A percentile compares a stretch with the other conserved stretches of the same genome.
Evolutionary conservation across 1,139 yeast genomes (phyloP).

Genomic region (Hyphopichia buzzinii): DNA sequence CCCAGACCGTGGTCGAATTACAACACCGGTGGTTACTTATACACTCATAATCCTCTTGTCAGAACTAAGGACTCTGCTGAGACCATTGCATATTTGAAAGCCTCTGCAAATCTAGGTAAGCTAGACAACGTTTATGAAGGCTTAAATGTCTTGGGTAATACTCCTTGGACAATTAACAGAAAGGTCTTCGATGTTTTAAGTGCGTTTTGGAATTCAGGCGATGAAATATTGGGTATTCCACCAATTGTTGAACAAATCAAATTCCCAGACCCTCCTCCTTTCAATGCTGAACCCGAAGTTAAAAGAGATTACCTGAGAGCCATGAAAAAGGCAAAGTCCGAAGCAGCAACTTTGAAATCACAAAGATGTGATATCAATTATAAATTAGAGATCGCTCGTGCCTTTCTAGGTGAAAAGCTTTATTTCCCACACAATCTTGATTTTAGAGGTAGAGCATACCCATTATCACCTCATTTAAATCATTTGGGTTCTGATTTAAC

Average conservation of each 20-base stretch:
- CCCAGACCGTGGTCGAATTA: conserved; percentile 86
- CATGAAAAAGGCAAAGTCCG: conserved; percentile 57
- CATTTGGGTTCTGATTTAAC: conserved; percentile 93
- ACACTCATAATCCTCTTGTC: conserved; percentile 60
- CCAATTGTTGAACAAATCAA: conserved; percentile 51
- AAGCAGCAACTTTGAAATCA: conserved; percentile 69
- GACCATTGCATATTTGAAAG: conserved; percentile 80
- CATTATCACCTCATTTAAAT: conserved; percentile 74
- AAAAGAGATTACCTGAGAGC: conserved; percentile 66
- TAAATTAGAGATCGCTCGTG: conserved; percentile 92
- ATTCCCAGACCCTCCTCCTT: conserved; percentile 65
- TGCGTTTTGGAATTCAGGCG: conserved; percentile 84
- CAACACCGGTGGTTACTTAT: conserved; percentile 81
- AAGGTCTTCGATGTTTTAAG: conserved; percentile 67
- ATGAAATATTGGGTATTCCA: conserved; percentile 80
- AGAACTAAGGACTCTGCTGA: conserved; percentile 87
- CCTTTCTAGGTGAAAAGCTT: conserved; percentile 82
- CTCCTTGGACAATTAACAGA: conserved; percentile 91
- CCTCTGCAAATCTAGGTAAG: conserved; percentile 72
- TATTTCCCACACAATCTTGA: conserved; percentile 94
- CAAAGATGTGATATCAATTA: conserved; percentile 93
- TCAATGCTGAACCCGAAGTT: conserved; percentile 68
- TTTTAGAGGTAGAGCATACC: conserved; percentile 95
- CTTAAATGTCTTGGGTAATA: conserved; percentile 79
- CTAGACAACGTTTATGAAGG: conserved; percentile 73